Conservation (phyloP, 2,329 filamentous ascomycete species). For the Aspergillus fumigatiaffinis region DNA sequence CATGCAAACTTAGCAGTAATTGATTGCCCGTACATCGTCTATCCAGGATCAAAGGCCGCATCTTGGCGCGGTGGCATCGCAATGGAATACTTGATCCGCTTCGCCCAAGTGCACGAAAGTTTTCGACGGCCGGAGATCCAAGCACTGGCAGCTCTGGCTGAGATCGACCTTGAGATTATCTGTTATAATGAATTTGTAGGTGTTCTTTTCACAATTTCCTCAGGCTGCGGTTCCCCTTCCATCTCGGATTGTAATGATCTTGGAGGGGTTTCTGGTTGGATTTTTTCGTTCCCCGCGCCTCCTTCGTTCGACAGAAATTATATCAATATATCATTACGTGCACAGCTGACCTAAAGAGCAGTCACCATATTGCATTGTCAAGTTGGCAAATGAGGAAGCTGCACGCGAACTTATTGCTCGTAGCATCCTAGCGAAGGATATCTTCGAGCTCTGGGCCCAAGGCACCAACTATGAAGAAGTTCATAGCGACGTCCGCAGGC, state of each 20-base stretch:
- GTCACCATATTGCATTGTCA: constrained; percentile 83
- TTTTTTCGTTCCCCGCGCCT: background rate
- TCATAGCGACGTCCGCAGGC: constrained; percentile 59
- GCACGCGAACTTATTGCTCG: constrained; percentile 67
- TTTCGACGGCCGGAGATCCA: constrained; percentile 83
- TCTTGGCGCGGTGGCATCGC: background rate
- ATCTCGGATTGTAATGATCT: background rate
- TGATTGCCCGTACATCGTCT: background rate
- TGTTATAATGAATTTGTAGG: constrained; percentile 71
- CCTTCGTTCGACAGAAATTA: background rate
- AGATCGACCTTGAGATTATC: constrained; percentile 67
- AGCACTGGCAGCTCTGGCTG: constrained; percentile 68
- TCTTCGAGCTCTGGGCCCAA: constrained; percentile 85
- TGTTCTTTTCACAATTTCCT: constrained; percentile 9
- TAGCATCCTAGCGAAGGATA: constrained; percentile 74
- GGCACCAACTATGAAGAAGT: constrained; percentile 65
- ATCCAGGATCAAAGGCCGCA: background rate
- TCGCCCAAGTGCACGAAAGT: constrained; percentile 84
- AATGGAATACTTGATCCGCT: constrained; percentile 80
- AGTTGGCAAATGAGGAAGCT: constrained; percentile 60
- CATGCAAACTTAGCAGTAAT: background rate
- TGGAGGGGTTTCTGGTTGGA: background rate
- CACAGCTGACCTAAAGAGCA: constrained; percentile 35
- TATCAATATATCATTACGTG: constrained; percentile 8
- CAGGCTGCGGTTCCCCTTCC: background rate